These are phyloP conservation scores for Aspergillus bombycis DNA, from an alignment of 2,329 filamentous ascomycete genomes.

Conservation along the genomic window DNA sequence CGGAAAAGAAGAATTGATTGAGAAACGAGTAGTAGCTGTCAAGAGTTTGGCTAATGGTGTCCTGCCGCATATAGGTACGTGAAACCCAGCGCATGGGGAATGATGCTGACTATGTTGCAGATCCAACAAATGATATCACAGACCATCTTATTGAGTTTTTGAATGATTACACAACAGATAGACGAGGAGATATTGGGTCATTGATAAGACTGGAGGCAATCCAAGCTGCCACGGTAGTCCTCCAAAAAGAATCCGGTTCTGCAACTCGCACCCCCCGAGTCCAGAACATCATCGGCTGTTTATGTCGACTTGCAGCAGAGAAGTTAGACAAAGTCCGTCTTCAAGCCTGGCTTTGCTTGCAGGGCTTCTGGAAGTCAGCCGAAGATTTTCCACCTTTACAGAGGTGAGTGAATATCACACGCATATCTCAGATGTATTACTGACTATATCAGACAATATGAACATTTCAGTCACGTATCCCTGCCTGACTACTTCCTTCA, in stretches of 20 bases:
- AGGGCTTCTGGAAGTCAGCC: constrained; percentile 42
- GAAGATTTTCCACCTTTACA: constrained; percentile 38
- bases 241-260: constrained; percentile 24
- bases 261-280: constrained; percentile 20
- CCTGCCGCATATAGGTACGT: constrained; percentile 42
- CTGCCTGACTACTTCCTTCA: constrained; percentile 47
- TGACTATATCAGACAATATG: constrained; percentile 39
- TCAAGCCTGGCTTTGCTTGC: constrained; percentile 50
- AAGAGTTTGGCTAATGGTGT: constrained; percentile 42
- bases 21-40: constrained; percentile 46
- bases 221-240: constrained; percentile 57
- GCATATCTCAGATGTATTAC: constrained; percentile 3
- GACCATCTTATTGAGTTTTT: constrained; percentile 51
- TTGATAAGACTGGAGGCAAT: constrained; percentile 81
- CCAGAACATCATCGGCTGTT: constrained; percentile 39
- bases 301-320: constrained; percentile 76
- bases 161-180: constrained; percentile 88
- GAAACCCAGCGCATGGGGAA: neutral
- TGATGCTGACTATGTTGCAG: constrained; percentile 31
- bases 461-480: constrained; percentile 50
- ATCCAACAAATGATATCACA: constrained; percentile 31
- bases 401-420: constrained; percentile 40
- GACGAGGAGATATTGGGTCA: constrained; percentile 87
- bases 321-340: constrained; percentile 85
- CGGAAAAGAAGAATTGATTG: constrained; percentile 41